Evolutionary conservation across 495 filamentous ascomycete genomes (phyloP), one percentile per base, ranked within the genome.

Genomic region (Aspergillus nidulans): DNA sequence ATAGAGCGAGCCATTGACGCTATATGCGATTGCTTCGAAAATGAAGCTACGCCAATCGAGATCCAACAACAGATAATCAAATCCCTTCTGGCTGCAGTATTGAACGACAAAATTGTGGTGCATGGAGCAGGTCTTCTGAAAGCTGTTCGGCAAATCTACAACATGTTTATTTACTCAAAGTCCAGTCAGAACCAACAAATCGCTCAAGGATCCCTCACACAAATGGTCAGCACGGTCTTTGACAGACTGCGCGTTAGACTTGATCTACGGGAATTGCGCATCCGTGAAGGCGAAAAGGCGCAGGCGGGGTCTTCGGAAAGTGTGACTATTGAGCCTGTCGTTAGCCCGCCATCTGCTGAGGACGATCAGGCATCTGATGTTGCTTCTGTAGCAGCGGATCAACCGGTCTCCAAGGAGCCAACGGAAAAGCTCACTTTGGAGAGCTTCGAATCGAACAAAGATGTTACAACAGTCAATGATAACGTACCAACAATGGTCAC

Each of bases 1-100:
- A 97, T 99, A 66, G 95, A 99, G 69, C 84, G 91, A 58, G 95
- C 95, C 42, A 99, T 99, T 61, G 95, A 99, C 71, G 96, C 92
- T 34, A 97, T 99, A 71, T 97, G 95, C 78, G 92, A 97, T 64
- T 99, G 95, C 67, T 99, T 97, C 61, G 90, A 97, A 61, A 92
- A 94, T 57, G 95, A 99, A 70, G 87, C 87, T 4, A 97, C 95
- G 0, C 85, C 85, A 10, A 81, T 86, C 48, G 90, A 96, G 61
- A 86, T 96, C 24, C 94, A 99, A 68, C 80, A 97, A 60, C 95
- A 99, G 71, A 99, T 99, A 60, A 89, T 99, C 65, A 96, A 97
- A 72, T 96, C 94, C 0, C 75, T 99, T 53, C 77, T 99, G 23
- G 92, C 95, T 18, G 95, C 95, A 2, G 92, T 99, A 6, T 69